Conservation (phyloP, 768 basidiomycete species). For the Coprinopsis sp. region DNA sequence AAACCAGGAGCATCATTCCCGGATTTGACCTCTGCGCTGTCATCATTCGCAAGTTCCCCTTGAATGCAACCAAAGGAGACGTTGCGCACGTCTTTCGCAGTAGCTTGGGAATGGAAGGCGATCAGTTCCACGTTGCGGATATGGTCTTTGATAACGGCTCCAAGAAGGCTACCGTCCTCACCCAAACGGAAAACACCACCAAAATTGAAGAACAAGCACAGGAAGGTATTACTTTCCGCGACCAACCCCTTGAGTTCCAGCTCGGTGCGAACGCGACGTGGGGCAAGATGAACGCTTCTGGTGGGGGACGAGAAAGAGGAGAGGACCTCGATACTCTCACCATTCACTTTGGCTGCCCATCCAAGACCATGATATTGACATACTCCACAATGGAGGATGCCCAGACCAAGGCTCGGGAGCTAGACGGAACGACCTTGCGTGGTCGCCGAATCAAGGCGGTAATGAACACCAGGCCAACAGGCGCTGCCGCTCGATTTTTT, state of each 20-base stretch:
- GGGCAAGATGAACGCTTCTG: slow-evolving; percentile 37
- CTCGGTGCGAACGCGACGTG: slow-evolving; percentile 33
- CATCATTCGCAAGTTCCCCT: slow-evolving; percentile 13
- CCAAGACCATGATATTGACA: slow-evolving; percentile 38
- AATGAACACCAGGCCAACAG: slow-evolving; percentile 37
- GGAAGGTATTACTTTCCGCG: slow-evolving; percentile 45
- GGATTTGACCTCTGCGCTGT: slow-evolving; percentile 14
- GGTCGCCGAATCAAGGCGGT: slow-evolving; percentile 45
- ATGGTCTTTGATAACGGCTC: slow-evolving; percentile 18
- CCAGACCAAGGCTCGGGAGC: slow-evolving; percentile 25
- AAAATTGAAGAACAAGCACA: slow-evolving; percentile 38
- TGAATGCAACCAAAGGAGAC: slow-evolving; percentile 8
- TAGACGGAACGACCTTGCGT: slow-evolving; percentile 31
- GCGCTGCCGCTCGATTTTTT: slow-evolving; percentile 11
- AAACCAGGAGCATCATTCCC: slow-evolving; percentile 10
- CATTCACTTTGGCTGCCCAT: slow-evolving; percentile 49
- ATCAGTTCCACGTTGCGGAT: slow-evolving; percentile 2
- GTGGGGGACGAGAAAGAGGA: background rate
- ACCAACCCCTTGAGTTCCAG: slow-evolving; percentile 38
- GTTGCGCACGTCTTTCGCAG: slow-evolving; percentile 13
- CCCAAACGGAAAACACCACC: slow-evolving; percentile 35
- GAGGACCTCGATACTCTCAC: slow-evolving; percentile 35
- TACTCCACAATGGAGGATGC: slow-evolving; percentile 34
- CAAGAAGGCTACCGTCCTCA: slow-evolving; percentile 40
- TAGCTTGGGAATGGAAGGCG: slow-evolving; percentile 7